Conservation (phyloP, 2,329 filamentous ascomycete species). For the Arthrobotrys sinensis region DNA sequence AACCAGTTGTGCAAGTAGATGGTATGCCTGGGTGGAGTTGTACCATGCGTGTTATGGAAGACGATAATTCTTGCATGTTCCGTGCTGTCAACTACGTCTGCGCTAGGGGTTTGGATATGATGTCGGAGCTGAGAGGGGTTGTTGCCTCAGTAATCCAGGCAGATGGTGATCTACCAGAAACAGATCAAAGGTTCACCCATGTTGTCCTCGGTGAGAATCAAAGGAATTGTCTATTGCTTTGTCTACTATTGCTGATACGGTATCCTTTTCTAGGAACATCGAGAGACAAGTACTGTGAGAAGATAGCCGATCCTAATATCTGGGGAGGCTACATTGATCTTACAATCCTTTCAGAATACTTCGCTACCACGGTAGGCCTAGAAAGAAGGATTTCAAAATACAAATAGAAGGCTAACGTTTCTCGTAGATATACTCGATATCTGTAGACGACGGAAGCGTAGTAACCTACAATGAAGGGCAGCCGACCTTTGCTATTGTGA, state of each 20-base stretch:
- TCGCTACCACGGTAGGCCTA: constrained; percentile 78
- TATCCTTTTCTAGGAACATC: constrained; percentile 32
- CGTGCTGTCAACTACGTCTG: constrained; percentile 87
- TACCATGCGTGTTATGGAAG: constrained; percentile 84
- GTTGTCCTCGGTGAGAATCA: constrained; percentile 79
- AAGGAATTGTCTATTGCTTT: background rate
- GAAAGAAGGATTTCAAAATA: constrained; percentile 69
- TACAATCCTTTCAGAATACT: constrained; percentile 85
- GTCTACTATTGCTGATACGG: constrained; percentile 68
- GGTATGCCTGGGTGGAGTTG: constrained; percentile 71
- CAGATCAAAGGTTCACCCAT: constrained; percentile 80
- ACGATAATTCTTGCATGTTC: constrained; percentile 96
- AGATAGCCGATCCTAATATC: constrained; percentile 83
- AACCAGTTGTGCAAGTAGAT: constrained; percentile 75
- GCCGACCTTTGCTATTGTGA: constrained; percentile 78
- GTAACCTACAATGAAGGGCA: constrained; percentile 73
- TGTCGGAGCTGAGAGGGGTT: constrained; percentile 81
- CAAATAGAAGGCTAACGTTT: constrained; percentile 23
- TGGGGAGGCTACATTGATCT: constrained; percentile 97
- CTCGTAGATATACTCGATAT: constrained; percentile 63
- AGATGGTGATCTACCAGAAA: constrained; percentile 66
- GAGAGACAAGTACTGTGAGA: constrained; percentile 79
- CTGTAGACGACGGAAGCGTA: constrained; percentile 72
- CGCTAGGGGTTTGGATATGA: constrained; percentile 75
- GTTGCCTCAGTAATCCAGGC: constrained; percentile 83